A percentile compares a stretch with the other conserved stretches of the same genome.
phyloP scores from a whole-genome alignment of 2,329 filamentous ascomycete genomes.

The Colletotrichum sp. region DNA sequence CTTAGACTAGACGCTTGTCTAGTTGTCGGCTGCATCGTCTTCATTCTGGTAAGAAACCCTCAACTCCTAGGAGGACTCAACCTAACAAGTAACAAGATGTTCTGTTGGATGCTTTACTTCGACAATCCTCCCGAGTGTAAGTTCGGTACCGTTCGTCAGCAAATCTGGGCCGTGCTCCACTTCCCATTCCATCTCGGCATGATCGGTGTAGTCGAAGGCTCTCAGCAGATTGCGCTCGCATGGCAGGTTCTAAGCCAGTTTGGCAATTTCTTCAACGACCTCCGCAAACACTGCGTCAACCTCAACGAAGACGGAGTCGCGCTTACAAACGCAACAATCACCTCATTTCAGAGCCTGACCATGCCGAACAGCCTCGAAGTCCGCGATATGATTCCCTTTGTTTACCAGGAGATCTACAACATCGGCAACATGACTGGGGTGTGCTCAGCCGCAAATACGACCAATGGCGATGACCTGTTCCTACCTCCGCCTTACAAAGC shows the following conservation, averaged over 20 bases:
- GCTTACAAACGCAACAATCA: neutral
- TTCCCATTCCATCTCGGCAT: slow-evolving; percentile 62
- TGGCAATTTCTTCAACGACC: neutral
- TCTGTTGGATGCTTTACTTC: slow-evolving; percentile 62
- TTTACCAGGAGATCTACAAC: slow-evolving; percentile 7
- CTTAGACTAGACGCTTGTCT: neutral
- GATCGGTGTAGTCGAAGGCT: slow-evolving; percentile 60
- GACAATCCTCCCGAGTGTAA: slow-evolving; percentile 56
- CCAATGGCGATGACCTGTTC: neutral
- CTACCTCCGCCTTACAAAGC: neutral
- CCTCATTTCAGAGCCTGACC: neutral
- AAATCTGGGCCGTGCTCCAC: slow-evolving; percentile 55
- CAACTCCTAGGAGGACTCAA: fast-evolving
- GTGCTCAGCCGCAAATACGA: neutral
- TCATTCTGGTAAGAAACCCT: slow-evolving; percentile 13
- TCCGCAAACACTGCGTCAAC: neutral
- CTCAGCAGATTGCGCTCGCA: slow-evolving; percentile 45
- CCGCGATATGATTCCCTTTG: neutral
- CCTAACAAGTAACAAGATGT: slow-evolving; percentile 9
- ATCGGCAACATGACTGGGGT: slow-evolving; percentile 8
- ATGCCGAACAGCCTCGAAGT: slow-evolving; percentile 7
- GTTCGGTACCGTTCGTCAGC: slow-evolving; percentile 57
- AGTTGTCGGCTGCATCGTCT: slow-evolving; percentile 9
- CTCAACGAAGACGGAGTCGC: slow-evolving; percentile 2
- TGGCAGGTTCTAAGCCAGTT: slow-evolving; percentile 13